Percentiles rank a stretch among this genome's conserved stretches.
These are phyloP conservation scores for Debaryomyces sp. DNA, from an alignment of 1,139 yeast species.

Conservation along the genomic window DNA sequence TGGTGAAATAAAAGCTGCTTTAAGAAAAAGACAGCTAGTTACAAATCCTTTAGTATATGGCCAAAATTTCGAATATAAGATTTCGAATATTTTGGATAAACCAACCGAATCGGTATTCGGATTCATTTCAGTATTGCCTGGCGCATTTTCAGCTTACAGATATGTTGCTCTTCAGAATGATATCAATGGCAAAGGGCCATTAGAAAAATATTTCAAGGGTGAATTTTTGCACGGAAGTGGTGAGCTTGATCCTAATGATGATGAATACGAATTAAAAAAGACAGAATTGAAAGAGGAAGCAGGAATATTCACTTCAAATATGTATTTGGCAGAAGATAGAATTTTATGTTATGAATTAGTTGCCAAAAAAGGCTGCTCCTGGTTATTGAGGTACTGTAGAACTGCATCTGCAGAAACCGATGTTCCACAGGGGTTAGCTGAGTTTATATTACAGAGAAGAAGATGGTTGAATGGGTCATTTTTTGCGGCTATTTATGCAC, in stretches of 20 bases:
- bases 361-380: conserved; percentile 46
- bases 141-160: conserved; percentile 94
- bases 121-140: conserved; percentile 90
- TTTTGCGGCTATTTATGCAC: conserved; percentile 50
- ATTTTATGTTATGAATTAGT: conserved; percentile 52
- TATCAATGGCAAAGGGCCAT: conserved; percentile 78
- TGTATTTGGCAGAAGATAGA: conserved; percentile 56
- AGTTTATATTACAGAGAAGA: conserved; percentile 51
- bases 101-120: conserved; percentile 95
- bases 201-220: conserved; percentile 52
- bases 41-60: conserved; percentile 52
- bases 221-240: conserved; percentile 51
- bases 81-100: conserved; percentile 95
- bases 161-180: conserved; percentile 84
- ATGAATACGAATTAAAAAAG: conserved; percentile 45
- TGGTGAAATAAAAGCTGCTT: conserved; percentile 51
- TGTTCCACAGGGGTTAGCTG: conserved; percentile 51
- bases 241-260: conserved; percentile 49
- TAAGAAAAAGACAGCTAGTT: conserved; percentile 42
- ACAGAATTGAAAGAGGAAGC: conserved; percentile 47
- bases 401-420: conserved; percentile 53
- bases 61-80: conserved; percentile 69
- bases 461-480: conserved; percentile 56
- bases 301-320: conserved; percentile 52
- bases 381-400: conserved; percentile 51